A percentile compares a stretch with the other conserved stretches of the same genome.
Conservation (phyloP, 78 protist genomes). For the Dictyostelium intermedium region DNA sequence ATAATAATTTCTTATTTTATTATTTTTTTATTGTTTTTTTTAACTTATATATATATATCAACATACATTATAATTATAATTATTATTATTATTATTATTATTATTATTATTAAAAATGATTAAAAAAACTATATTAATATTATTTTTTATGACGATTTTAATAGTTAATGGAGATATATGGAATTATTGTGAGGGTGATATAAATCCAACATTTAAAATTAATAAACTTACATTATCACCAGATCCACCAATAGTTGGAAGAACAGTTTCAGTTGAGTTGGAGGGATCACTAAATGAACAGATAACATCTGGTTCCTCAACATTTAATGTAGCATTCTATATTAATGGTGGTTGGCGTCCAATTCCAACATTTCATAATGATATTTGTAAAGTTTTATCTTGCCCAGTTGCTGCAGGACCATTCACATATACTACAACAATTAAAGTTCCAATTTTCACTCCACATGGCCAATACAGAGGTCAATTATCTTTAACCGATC, state of each 20-base stretch:
- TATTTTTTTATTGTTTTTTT: no score
- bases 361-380: slow-evolving; percentile 32
- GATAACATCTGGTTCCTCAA: slow-evolving; percentile 19
- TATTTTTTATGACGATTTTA: background rate
- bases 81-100: background rate
- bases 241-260: slow-evolving; percentile 60
- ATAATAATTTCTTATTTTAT: background rate
- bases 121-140: background rate
- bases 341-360: slow-evolving; percentile 33
- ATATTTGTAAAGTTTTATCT: background rate
- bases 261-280: background rate
- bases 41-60: background rate
- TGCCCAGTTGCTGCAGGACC: slow-evolving; percentile 65
- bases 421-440: background rate
- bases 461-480: slow-evolving; percentile 57
- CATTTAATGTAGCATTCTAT: background rate
- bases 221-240: slow-evolving; percentile 24
- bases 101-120: background rate
- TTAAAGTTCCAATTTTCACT: slow-evolving; percentile 32
- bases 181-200: slow-evolving; percentile 16
- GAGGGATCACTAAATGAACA: background rate
- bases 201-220: slow-evolving; percentile 4
- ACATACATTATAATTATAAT: background rate
- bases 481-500: background rate
- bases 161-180: slow-evolving; percentile 5